Percentiles rank a stretch among this genome's conserved stretches.
These are phyloP conservation scores for Lactuca sativa DNA, from an alignment of 129 eudicot genomes.

Conservation along the genomic window DNA sequence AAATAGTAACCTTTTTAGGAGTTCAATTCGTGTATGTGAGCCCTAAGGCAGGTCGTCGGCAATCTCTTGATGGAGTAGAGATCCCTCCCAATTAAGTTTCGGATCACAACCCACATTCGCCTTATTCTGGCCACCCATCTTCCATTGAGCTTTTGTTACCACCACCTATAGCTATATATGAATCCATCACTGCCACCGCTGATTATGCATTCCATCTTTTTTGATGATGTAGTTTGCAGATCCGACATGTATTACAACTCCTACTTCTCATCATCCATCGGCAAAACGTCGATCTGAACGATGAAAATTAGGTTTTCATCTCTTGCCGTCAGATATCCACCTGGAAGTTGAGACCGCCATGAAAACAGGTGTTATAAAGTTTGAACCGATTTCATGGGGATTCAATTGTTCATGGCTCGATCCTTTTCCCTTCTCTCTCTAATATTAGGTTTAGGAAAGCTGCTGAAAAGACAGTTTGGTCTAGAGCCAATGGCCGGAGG, in stretches of 20 bases:
- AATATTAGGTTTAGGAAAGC: not conserved
- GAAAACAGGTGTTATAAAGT: not conserved
- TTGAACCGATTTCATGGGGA: not conserved
- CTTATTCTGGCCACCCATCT: not conserved
- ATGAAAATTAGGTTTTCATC: not conserved
- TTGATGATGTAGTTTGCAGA: not conserved
- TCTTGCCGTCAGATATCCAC: not conserved
- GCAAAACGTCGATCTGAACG: not conserved
- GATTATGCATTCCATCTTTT: not conserved
- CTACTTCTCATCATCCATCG: not conserved
- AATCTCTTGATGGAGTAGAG: conserved; percentile 1
- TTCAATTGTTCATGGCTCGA: not conserved
- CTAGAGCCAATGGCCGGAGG: not conserved
- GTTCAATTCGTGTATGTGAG: conserved; percentile 10
- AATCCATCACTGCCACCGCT: not conserved
- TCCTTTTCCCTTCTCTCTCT: not conserved
- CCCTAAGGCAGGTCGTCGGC: not conserved
- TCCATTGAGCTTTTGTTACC: not conserved
- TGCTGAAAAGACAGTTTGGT: not conserved
- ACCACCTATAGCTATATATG: not conserved
- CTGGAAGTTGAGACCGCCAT: not conserved
- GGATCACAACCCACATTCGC: not conserved
- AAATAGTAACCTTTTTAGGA: not conserved
- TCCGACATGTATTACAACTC: not conserved
- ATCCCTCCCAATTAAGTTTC: not conserved